Conservation (phyloP, 2,329 filamentous ascomycete genomes). For the Graphilbum fragrans region DNA sequence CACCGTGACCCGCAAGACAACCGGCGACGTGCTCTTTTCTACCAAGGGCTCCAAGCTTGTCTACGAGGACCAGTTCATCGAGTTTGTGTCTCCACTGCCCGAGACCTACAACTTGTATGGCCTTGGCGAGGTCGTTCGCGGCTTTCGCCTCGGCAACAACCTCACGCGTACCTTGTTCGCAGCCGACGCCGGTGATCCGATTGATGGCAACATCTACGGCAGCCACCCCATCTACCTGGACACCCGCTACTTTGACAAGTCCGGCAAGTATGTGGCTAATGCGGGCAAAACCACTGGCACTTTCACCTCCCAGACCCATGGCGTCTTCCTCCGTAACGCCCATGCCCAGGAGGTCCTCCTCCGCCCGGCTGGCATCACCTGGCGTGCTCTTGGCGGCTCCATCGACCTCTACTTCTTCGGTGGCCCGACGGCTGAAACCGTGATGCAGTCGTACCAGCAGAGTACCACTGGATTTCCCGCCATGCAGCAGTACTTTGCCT, state of each 20-base stretch:
- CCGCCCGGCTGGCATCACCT: slow-evolving; percentile 46
- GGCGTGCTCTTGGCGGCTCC: slow-evolving; percentile 48
- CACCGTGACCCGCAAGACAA: slow-evolving; percentile 22
- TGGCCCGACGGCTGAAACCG: slow-evolving; percentile 55
- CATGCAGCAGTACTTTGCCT: slow-evolving; percentile 71
- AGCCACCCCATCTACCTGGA: slow-evolving; percentile 54
- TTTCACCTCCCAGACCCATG: slow-evolving; percentile 34
- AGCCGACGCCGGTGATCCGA: slow-evolving; percentile 7
- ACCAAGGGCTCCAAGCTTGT: slow-evolving; percentile 54
- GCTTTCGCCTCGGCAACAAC: slow-evolving; percentile 60
- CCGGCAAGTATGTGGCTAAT: slow-evolving; percentile 41
- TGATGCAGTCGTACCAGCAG: slow-evolving; percentile 56
- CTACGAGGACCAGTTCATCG: slow-evolving; percentile 69
- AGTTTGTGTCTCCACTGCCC: slow-evolving; percentile 59
- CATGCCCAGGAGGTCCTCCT: slow-evolving; percentile 51
- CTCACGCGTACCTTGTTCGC: slow-evolving; percentile 37
- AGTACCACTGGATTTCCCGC: slow-evolving; percentile 54
- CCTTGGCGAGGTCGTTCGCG: slow-evolving; percentile 63
- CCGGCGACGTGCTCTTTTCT: slow-evolving; percentile 51
- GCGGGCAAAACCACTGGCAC: slow-evolving; percentile 30
- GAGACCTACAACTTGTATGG: slow-evolving; percentile 62
- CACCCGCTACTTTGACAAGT: slow-evolving; percentile 54
- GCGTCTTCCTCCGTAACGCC: slow-evolving; percentile 49
- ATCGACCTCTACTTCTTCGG: slow-evolving; percentile 73
- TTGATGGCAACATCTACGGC: slow-evolving; percentile 52